phyloP scores from a whole-genome alignment of 495 filamentous ascomycete genomes.

The Penicillium crystallinum region DNA sequence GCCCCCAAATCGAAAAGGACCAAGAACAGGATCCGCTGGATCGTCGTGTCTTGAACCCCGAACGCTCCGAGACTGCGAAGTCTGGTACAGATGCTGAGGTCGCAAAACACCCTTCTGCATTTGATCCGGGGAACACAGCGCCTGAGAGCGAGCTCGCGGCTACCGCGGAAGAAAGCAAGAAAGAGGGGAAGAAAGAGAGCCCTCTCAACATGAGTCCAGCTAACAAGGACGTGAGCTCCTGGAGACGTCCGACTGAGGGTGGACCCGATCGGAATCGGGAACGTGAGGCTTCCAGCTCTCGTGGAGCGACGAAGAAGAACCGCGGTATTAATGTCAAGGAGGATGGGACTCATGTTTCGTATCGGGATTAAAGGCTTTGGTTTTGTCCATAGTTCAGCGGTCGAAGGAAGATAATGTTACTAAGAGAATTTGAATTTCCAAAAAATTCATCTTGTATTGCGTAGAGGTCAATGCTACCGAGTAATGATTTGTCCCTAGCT shows the following conservation, averaged over 20 bases:
- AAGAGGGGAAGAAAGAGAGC: constrained; percentile 30
- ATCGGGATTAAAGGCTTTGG: constrained; percentile 3
- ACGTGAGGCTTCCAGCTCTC: constrained; percentile 38
- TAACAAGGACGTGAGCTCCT: constrained; percentile 54
- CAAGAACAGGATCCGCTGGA: constrained; percentile 44
- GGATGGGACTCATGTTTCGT: constrained; percentile 27
- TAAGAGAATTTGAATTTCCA: neutral
- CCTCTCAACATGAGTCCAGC: constrained; percentile 56
- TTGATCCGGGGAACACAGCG: constrained; percentile 52
- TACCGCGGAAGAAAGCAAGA: constrained; percentile 29
- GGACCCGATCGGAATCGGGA: constrained; percentile 41
- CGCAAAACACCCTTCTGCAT: constrained; percentile 47
- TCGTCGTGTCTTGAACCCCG: constrained; percentile 50
- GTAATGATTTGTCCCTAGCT: neutral
- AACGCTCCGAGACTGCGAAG: constrained; percentile 53
- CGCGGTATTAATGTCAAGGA: constrained; percentile 30
- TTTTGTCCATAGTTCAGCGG: neutral
- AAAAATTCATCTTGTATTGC: neutral
- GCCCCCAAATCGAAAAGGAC: constrained; percentile 16
- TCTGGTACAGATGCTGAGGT: constrained; percentile 53
- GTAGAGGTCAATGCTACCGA: neutral
- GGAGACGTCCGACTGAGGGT: constrained; percentile 41
- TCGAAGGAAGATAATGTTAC: neutral
- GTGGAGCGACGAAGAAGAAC: constrained; percentile 44
- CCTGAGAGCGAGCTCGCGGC: constrained; percentile 50